Base-by-base conservation (phyloP, 2,329 filamentous ascomycete genomes). In the Pseudogymnoascus sp. region DNA sequence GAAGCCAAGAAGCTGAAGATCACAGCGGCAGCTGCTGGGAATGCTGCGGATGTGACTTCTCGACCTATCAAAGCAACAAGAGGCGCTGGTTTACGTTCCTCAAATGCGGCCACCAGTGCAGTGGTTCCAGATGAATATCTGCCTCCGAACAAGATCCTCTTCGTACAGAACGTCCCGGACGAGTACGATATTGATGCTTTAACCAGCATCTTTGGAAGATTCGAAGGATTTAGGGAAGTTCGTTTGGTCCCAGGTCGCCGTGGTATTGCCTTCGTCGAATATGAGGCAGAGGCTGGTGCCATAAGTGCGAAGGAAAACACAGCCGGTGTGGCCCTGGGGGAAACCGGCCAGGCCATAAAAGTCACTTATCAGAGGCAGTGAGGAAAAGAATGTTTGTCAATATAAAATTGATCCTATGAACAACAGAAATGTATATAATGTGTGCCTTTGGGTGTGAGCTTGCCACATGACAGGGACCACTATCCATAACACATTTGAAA, bases 101-200 rank as follows among this genome's bases (percentile, higher is more conserved):
- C 88, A 1, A 86, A 85, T 64, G 82, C 86, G 5, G 81, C 85
- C 13, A 82, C 86, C 1, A 81, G 87, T 3, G 82, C 89, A 10
- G 88, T 92, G 63, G 87, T 97, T 17, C 92, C 93, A n/a, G 95
- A 97, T 83, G 95, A 99, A 78, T 97, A 96, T 76, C 84, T 97
- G 3, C 93, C 93, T 3, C 93, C 95, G 36, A 97, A 97, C 84
- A 97, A 96, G 80, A 96, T 92, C 69, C 83, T 99, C 36, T 96
- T 97, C 78, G 80, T 97, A 66, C 91, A 96, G 78, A 93, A 97
- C 71, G 78, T 99, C 36, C 93, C 95, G 8, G 90, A 93, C 67
- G 89, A 91, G 68, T 91, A 90, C 76, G 89, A 90, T 74, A 86
- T 90, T 71, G 92, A 96, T 67, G 84, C 82, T 23, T 83, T 99